Percentiles rank a stretch among this genome's conserved stretches.
Evolutionary conservation across 176 grass and related monocot species (phyloP).

Genomic region (Carex kokanica): DNA sequence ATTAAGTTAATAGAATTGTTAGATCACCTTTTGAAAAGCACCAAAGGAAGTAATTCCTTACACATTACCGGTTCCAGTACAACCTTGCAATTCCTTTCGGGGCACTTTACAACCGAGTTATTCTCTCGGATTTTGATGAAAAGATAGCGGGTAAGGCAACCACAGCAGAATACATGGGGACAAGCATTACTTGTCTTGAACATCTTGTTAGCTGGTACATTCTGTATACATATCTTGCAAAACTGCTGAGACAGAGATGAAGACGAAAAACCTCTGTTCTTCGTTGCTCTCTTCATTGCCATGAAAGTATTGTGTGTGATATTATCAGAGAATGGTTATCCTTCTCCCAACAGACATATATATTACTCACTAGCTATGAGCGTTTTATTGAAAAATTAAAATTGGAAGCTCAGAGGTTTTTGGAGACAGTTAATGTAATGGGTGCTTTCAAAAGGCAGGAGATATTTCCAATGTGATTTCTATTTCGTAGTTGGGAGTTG

Average conservation of each 20-base stretch:
- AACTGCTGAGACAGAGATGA: not conserved
- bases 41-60: not conserved
- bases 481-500: not conserved
- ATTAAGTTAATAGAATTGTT: not conserved
- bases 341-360: no score
- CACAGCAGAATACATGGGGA: slow-evolving; percentile 51
- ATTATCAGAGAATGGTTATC: no score
- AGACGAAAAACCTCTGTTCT: not conserved
- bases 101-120: slow-evolving; percentile 33
- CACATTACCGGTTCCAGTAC: slow-evolving; percentile 18
- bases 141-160: slow-evolving; percentile 44
- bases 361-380: not conserved
- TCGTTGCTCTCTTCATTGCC: not conserved
- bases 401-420: not conserved
- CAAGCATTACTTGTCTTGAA: slow-evolving; percentile 31
- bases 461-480: not conserved
- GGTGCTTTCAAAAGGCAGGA: not conserved
- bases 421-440: not conserved
- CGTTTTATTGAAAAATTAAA: not conserved
- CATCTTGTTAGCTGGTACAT: slow-evolving; percentile 1
- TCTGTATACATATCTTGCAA: slow-evolving; percentile 75
- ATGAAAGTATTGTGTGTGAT: no score
- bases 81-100: slow-evolving; percentile 37
- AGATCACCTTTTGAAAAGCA: not conserved
- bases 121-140: slow-evolving; percentile 39